Evolutionary conservation across 495 filamentous ascomycete genomes (phyloP).

Genomic region (Penicillium verhagenii): DNA sequence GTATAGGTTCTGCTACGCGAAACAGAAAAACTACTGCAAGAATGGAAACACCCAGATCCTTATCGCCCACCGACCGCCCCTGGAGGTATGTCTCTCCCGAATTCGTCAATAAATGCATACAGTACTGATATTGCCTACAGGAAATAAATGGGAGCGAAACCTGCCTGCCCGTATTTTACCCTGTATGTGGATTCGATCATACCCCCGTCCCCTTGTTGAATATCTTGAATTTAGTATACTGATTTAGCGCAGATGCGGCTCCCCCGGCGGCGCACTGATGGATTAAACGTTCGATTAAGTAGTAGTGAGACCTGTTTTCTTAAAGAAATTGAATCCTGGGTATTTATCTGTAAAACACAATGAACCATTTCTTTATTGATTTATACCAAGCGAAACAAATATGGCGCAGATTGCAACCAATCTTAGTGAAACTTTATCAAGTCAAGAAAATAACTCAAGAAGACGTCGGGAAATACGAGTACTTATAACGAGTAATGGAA

Average conservation of each 20-base stretch:
- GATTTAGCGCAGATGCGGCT: constrained; percentile 16
- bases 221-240: constrained; percentile 2
- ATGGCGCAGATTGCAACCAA: no score
- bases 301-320: neutral
- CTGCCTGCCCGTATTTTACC: constrained; percentile 74
- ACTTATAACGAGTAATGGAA: no score
- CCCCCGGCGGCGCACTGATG: constrained; percentile 20
- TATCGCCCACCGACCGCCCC: constrained; percentile 86
- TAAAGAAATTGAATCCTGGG: neutral
- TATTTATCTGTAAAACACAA: neutral
- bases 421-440: no score
- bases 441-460: no score
- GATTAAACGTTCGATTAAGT: neutral
- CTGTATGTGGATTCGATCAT: constrained; percentile 53
- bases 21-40: constrained; percentile 82
- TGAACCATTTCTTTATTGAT: neutral
- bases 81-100: constrained; percentile 64
- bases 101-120: neutral
- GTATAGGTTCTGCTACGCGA: constrained; percentile 74
- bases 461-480: no score
- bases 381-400: no score
- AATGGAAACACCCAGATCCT: constrained; percentile 97
- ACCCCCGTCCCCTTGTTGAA: constrained; percentile 7
- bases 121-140: constrained; percentile 45
- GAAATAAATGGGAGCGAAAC: constrained; percentile 96